Evolutionary conservation across 208 protist species (phyloP).

Genomic region (Trypanosoma mega): DNA sequence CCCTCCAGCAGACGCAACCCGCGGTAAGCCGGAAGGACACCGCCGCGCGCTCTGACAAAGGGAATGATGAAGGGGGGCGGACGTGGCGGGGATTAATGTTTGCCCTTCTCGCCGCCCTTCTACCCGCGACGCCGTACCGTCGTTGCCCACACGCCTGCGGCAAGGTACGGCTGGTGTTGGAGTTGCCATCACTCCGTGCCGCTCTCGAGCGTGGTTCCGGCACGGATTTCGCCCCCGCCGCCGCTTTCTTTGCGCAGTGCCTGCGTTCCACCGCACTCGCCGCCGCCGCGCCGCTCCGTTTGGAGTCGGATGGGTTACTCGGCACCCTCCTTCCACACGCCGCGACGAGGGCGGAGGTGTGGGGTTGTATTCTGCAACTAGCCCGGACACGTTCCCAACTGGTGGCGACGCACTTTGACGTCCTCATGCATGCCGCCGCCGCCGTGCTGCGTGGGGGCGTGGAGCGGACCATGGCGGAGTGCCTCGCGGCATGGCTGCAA

Average conservation of each 20-base stretch:
- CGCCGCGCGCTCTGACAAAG: too few relatives aligned
- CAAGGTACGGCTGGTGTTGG: conserved; percentile 38
- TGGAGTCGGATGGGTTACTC: conserved; percentile 16
- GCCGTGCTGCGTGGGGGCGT: conserved; percentile 20
- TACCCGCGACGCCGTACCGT: conserved; percentile 67
- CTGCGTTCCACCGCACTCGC: conserved; percentile 17
- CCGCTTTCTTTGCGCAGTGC: conserved; percentile 19
- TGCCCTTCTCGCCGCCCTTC: conserved; percentile 37
- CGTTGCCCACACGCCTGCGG: conserved; percentile 54
- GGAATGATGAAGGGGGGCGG: too few relatives aligned
- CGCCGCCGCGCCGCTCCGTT: not conserved
- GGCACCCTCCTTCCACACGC: conserved; percentile 54
- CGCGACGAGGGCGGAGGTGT: conserved; percentile 54
- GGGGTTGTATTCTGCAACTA: conserved; percentile 71
- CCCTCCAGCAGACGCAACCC: conserved; percentile 18
- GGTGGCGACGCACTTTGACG: conserved; percentile 48
- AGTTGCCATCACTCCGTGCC: conserved; percentile 44
- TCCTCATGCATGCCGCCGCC: conserved; percentile 40
- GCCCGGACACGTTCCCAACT: conserved; percentile 61
- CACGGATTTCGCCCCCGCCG: conserved; percentile 11
- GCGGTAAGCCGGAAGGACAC: too few relatives aligned
- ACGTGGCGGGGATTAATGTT: conserved; percentile 12
- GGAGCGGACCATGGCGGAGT: conserved; percentile 46
- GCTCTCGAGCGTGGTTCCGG: conserved; percentile 5
- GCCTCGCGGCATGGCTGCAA: conserved; percentile 72